A percentile compares a stretch with the other conserved stretches of the same genome.
Evolutionary conservation across 75 land plant species (phyloP).

Genomic region (Selaginella tamariscina): DNA sequence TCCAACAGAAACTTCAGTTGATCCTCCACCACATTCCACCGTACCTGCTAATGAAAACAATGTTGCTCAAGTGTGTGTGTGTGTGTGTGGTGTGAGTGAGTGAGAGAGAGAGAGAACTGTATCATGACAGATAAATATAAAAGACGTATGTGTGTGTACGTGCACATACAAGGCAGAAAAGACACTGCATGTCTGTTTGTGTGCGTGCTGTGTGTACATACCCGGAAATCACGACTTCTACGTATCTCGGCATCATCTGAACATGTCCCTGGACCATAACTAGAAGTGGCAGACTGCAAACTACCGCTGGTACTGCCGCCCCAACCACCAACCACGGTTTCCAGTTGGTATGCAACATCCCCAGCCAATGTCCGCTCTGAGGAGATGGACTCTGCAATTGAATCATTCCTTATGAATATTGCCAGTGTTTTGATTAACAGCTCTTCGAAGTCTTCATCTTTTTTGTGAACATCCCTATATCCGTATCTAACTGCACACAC

Average conservation of each 20-base stretch:
- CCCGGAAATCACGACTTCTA: no score
- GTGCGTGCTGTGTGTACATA: no score
- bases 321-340: no score
- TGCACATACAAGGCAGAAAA: no score
- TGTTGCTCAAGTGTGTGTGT: no score
- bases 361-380: neutral
- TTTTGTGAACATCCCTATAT: neutral
- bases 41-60: neutral
- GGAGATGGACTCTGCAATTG: neutral
- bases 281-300: neutral
- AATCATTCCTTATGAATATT: neutral
- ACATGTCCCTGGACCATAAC: neutral
- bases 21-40: neutral
- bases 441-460: neutral
- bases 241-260: neutral
- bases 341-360: no score
- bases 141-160: no score
- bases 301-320: no score
- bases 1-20: slow-evolving; percentile 11
- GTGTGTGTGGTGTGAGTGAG: no score
- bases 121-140: no score
- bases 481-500: neutral
- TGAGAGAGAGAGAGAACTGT: no score
- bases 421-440: neutral
- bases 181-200: no score